Base-by-base conservation (phyloP, 371 early-diverging fungal genomes). In the Syncephalastrum racemosum region DNA sequence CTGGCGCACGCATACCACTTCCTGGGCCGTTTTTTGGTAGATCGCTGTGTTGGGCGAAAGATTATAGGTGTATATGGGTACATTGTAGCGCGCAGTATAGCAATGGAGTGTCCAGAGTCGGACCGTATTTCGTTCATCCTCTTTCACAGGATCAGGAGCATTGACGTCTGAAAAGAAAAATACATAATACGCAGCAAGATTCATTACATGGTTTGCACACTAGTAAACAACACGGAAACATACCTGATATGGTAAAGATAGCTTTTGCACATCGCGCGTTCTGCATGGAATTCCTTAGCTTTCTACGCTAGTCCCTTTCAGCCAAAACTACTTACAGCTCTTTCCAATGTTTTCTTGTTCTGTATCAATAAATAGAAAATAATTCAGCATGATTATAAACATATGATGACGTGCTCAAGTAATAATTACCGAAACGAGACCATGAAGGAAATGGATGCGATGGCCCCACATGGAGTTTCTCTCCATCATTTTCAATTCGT, bases 1-100 rank as follows among this genome's bases (percentile, higher is more conserved):
- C 48, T 90, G 87, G 7, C 82, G 76, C n/a, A 86, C 79, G 47
- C 90, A 91, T 22, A 90, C 80, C 19, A 83, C 81, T 50, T 83
- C 84, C 42, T 80, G 81, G 4, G 86, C 82, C 31, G 83, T 69
- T 49, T 84, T 85, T 61, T 88, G 89, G 53, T 81, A 87, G 19
- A 78, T 62, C 19, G 83, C 84, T 2, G 88, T 85, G 46, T 84
- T 85, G 3, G 89, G 89, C 4, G 87, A 75, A 16, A 87, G 66
- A 43, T 86, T 88, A 55, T 83, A 86, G 0, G 89, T 80, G 60
- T 80, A 91, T 7, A 91, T 75, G 12, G 87, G 84, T 5, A 83
- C 77, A 18, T 80, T 63, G 56, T 70, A 62, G 46, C 56, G 63
- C 5, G 70, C 71, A 3, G 76, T 79, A 53, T 74, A 79, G 44